Base-by-base conservation (phyloP, 2,329 filamentous ascomycete species). In the Onygena corvina region DNA sequence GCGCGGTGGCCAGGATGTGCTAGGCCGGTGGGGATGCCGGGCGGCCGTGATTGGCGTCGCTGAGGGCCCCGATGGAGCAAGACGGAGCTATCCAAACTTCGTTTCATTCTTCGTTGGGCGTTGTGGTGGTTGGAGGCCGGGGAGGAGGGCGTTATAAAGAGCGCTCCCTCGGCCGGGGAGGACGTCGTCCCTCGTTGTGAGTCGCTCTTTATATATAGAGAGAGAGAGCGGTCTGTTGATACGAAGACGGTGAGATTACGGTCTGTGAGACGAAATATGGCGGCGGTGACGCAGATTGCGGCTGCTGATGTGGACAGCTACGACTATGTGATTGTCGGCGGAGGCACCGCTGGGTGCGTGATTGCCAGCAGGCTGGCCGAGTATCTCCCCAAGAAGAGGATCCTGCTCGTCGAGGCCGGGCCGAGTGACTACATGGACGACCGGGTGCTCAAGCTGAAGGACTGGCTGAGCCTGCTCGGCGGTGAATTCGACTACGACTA, bases 401-500 rank as follows among this genome's bases (percentile, higher is more conserved):
- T 90, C 50, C 78, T 94, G 51, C 67, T 94, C 60, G 84, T 94
- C 65, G 88, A 94, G 72, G 88, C 82, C 56, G 88, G 88, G 40
- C 88, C 88, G 49, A 90, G 84, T 64, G 88, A 94, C 67, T 92
- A 82, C 68, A 84, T 84, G 73, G 84, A 94, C 66, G 83, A 92
- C 66, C 80, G 86, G 50, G 88, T 94, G 40, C 76, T 94, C 46
- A 81, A 90, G 59, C 76, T 94, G 58, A 87, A 87, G 62, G 81
- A 93, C 68, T 94, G 88, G 88, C 74, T 94, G 55, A 80, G 76
- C 56, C 74, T 94, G 46, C 79, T 94, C 23, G 88, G 88, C 55
- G 86, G 86, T 61, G 81, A 94, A 62, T 77, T 94, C 53, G 88
- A 94, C 70, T 94, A 90, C 67, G 87, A 94, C 68, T 94, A 94